Conservation (phyloP, 805 yeast species). For the Zygoascus biomembranicola region DNA sequence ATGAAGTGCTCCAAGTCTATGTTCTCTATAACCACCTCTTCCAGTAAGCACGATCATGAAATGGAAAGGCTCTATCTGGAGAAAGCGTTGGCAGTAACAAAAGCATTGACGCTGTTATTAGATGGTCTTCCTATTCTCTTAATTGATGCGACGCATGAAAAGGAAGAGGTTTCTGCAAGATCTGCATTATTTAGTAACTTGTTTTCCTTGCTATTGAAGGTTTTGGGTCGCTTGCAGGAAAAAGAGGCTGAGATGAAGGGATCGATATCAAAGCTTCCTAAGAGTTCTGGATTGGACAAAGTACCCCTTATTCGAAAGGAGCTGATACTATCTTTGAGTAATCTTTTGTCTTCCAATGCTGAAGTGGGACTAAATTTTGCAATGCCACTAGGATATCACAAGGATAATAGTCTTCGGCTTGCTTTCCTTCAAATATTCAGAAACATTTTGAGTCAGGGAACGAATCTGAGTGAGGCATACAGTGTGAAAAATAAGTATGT, state of each 20-base stretch:
- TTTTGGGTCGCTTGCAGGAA: slow-evolving; percentile 34
- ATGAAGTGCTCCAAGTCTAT: slow-evolving; percentile 6
- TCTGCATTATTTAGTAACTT: slow-evolving; percentile 39
- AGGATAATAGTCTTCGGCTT: slow-evolving; percentile 53
- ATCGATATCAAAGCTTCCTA: background rate
- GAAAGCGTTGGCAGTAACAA: slow-evolving; percentile 13
- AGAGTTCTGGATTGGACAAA: slow-evolving; percentile 10
- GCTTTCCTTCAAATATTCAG: slow-evolving; percentile 74
- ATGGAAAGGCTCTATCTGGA: slow-evolving; percentile 14
- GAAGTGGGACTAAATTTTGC: slow-evolving; percentile 72
- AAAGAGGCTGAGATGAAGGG: slow-evolving; percentile 11
- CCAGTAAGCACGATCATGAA: slow-evolving; percentile 7
- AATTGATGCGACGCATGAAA: slow-evolving; percentile 14
- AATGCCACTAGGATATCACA: slow-evolving; percentile 69
- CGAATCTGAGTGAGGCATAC: slow-evolving; percentile 23
- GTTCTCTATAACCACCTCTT: background rate
- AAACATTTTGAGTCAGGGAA: slow-evolving; percentile 40
- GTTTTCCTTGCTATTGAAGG: slow-evolving; percentile 40
- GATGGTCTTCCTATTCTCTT: slow-evolving; percentile 12
- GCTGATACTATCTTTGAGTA: slow-evolving; percentile 57
- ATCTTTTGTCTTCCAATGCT: slow-evolving; percentile 61
- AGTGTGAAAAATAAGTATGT: slow-evolving; percentile 15
- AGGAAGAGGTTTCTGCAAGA: slow-evolving; percentile 24
- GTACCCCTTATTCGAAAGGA: slow-evolving; percentile 41
- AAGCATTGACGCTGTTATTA: slow-evolving; percentile 13